Evolutionary conservation across 108 stramenopile genomes (phyloP).

Genomic region (Cyclostephanos tholiformis): DNA sequence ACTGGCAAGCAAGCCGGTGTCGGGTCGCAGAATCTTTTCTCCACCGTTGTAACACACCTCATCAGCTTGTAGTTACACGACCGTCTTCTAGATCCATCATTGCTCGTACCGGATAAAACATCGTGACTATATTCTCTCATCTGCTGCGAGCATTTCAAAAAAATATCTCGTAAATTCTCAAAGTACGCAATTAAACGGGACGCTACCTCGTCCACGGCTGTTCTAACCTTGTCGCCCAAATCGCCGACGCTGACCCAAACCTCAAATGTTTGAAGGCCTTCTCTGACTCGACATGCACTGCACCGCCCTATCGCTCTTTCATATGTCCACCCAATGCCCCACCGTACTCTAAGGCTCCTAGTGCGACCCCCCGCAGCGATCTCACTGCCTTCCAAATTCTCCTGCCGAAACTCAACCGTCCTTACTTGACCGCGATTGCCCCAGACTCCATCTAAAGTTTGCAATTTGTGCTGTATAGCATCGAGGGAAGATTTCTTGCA

Average conservation of each 20-base stretch:
- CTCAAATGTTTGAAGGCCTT: conserved; percentile 30
- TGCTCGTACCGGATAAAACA: background rate
- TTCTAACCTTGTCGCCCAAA: conserved; percentile 1
- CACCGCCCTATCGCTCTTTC: conserved; percentile 45
- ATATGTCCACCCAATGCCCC: conserved; percentile 94
- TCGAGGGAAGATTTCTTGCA: conserved; percentile 65
- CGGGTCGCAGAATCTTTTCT: conserved; percentile 34
- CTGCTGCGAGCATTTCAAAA: conserved; percentile 25
- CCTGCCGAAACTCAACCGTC: conserved; percentile 84
- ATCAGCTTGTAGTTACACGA: background rate
- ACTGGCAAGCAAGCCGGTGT: background rate
- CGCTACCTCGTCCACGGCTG: conserved; percentile 24
- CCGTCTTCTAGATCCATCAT: background rate
- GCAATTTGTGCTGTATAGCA: conserved; percentile 41
- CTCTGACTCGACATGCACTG: conserved; percentile 23
- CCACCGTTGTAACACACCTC: conserved; percentile 23
- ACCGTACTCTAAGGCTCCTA: conserved; percentile 61
- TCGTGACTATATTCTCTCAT: conserved; percentile 5
- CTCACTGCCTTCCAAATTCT: conserved; percentile 44
- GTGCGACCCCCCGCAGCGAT: background rate
- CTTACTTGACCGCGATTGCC: conserved; percentile 64
- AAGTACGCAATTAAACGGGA: conserved; percentile 31
- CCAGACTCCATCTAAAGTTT: conserved; percentile 56
- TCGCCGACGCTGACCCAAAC: conserved; percentile 18
- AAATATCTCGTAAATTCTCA: conserved; percentile 4